Evolutionary conservation across 2,329 filamentous ascomycete species (phyloP).

Genomic region (Fusarium irregulare): DNA sequence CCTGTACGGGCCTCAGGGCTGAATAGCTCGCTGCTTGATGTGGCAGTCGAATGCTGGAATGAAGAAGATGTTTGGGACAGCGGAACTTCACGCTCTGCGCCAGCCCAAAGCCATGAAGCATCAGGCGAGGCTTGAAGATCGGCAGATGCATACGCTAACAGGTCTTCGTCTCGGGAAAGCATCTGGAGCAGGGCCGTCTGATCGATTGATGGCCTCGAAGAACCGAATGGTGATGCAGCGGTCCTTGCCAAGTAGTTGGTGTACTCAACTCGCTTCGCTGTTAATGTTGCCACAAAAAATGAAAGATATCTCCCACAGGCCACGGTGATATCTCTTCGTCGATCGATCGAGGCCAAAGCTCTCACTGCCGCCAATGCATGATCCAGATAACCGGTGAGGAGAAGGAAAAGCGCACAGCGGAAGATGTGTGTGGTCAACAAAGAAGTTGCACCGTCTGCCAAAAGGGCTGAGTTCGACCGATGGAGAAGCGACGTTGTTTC

Average conservation of each 20-base stretch:
- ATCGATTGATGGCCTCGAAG: constrained; percentile 48
- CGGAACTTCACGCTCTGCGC: constrained; percentile 63
- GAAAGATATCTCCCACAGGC: constrained; percentile 84
- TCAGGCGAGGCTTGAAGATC: constrained; percentile 86
- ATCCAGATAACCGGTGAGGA: constrained; percentile 78
- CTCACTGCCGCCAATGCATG: constrained; percentile 79
- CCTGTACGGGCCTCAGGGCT: constrained; percentile 62
- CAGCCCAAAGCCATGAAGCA: constrained; percentile 85
- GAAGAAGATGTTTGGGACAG: constrained; percentile 40
- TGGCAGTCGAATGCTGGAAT: constrained; percentile 31
- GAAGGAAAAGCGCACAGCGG: constrained; percentile 83
- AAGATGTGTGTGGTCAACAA: constrained; percentile 87
- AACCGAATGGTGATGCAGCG: constrained; percentile 49
- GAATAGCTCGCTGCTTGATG: constrained; percentile 54
- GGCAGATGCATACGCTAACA: constrained; percentile 85
- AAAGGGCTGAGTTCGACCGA: constrained; percentile 69
- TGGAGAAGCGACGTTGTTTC: constrained; percentile 83
- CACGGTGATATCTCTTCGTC: constrained; percentile 76
- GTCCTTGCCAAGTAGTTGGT: constrained; percentile 52
- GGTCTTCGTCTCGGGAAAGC: constrained; percentile 78
- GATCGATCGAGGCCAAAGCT: constrained; percentile 75
- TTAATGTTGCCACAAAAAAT: constrained; percentile 80
- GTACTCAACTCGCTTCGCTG: constrained; percentile 64
- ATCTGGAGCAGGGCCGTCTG: constrained; percentile 49
- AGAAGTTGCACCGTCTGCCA: constrained; percentile 74